These are phyloP conservation scores for Tolypocladium inflatum DNA, from an alignment of 2,329 filamentous ascomycete genomes.

Conservation along the genomic window DNA sequence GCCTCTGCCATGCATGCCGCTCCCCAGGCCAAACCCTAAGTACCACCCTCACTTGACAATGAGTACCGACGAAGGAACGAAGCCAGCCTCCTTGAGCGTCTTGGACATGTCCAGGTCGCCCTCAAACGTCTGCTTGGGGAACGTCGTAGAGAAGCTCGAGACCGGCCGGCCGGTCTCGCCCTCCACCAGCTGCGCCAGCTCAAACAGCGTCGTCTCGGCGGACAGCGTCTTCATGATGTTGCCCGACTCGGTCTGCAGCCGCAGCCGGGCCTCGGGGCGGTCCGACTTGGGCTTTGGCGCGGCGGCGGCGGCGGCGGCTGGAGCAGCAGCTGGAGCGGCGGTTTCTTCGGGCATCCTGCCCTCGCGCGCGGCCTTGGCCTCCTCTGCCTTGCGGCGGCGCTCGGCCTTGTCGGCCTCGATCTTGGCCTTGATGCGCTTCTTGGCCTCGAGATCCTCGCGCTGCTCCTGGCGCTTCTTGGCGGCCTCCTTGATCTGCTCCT, in stretches of 20 bases:
- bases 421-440: conserved; percentile 82
- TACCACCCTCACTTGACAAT: conserved; percentile 48
- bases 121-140: conserved; percentile 73
- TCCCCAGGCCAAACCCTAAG: not conserved
- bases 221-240: conserved; percentile 82
- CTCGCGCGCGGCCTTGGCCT: conserved; percentile 76
- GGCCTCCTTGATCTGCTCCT: conserved; percentile 88
- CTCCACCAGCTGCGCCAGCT: conserved; percentile 71
- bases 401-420: conserved; percentile 93
- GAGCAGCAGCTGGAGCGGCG: conserved; percentile 16
- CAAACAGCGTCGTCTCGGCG: conserved; percentile 84
- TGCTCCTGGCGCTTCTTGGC: conserved; percentile 83
- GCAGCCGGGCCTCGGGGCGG: conserved; percentile 72
- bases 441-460: conserved; percentile 72
- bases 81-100: conserved; percentile 83
- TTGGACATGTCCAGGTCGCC: conserved; percentile 69
- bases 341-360: conserved; percentile 47
- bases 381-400: conserved; percentile 73
- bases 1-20: not conserved
- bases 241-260: conserved; percentile 64
- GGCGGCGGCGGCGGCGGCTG: conserved; percentile 37
- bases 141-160: conserved; percentile 73
- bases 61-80: conserved; percentile 84
- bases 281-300: conserved; percentile 54
- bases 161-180: conserved; percentile 62